Base-by-base conservation (phyloP, 805 yeast species). In the Yarrowia alimentaria region DNA sequence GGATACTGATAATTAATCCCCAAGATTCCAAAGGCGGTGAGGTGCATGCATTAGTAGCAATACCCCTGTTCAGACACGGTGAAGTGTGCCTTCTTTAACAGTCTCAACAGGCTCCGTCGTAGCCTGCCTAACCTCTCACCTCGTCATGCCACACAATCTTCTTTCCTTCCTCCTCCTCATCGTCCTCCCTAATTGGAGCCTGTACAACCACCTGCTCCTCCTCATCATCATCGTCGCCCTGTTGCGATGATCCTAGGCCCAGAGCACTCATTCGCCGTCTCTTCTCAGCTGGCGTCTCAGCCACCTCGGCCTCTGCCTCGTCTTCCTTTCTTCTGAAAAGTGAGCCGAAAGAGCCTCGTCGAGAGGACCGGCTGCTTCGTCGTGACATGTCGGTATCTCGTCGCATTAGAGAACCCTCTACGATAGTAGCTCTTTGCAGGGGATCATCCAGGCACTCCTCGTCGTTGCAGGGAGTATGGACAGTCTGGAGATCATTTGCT, bases 111-210 rank as follows among this genome's bases (percentile, higher is more conserved):
- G n/a, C n/a, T n/a, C n/a, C n/a, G n/a, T n/a, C n/a, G n/a, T n/a
- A n/a, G n/a, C n/a, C n/a, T n/a, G 3, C 25, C 37, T 30, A 31
- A 13, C 50, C 50, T 16, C 50, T 4, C 22, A 43, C 37, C 0
- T 4, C 11, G 17, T 43, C 50, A 0, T 32, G 17, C 53, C 45
- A 19, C 6, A 22, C 30, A 34, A 26, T 33, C n/a, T n/a, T n/a
- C n/a, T n/a, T n/a, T 12, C 48, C n/a, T 2, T 25, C 49, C 13
- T 29, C 53, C 2, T 51, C 55, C 21, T 53, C 55, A n/a, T 30
- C 52, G 6, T 42, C 48, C n/a, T 52, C 56, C 22, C 20, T 32
- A 26, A 54, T 52, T 16, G 55, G 51, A 22, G 50, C 17, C 11
- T 42, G 55, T 26, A 48, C 47, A 13, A 24, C 37, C 5, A 28